Conservation (phyloP, 495 filamentous ascomycete genomes). For the Trichodelitschia bisporula region DNA sequence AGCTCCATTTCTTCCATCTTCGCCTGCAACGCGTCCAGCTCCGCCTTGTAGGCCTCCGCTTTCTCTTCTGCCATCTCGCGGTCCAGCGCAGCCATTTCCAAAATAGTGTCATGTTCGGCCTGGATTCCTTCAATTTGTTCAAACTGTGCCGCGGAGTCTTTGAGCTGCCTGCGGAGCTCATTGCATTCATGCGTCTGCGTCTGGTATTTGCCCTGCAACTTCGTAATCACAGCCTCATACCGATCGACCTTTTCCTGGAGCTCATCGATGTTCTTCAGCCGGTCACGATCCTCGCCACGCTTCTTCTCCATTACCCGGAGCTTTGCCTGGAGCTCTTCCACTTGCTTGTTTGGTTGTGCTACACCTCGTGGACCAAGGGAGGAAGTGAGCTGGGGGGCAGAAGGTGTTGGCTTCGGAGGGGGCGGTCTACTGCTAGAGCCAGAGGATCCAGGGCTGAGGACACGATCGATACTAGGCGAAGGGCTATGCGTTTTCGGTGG, state of each 20-base stretch:
- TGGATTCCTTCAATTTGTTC: constrained; percentile 47
- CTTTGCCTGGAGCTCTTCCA: constrained; percentile 16
- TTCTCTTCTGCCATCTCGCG: constrained; percentile 93
- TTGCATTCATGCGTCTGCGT: constrained; percentile 60
- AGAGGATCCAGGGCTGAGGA: background rate
- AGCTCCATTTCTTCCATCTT: constrained; percentile 65
- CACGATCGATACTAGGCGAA: too few relatives aligned
- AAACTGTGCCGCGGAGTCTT: constrained; percentile 42
- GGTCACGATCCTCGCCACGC: constrained; percentile 63
- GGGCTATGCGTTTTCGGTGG: too few relatives aligned
- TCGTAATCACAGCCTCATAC: constrained; percentile 75
- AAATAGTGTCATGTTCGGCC: constrained; percentile 54
- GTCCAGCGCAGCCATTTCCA: constrained; percentile 78
- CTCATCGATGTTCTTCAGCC: constrained; percentile 52
- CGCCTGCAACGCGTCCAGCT: constrained; percentile 50
- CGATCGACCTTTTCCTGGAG: constrained; percentile 60
- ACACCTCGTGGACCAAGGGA: background rate
- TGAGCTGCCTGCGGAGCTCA: constrained; percentile 50
- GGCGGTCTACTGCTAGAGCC: background rate
- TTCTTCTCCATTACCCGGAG: constrained; percentile 15
- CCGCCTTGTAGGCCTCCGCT: constrained; percentile 52
- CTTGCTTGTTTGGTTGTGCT: constrained; percentile 29
- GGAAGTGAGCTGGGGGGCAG: constrained; percentile 4
- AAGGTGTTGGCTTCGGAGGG: background rate
- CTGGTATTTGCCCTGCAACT: constrained; percentile 72